phyloP scores from a whole-genome alignment of 768 basidiomycete genomes.

The Rhodotorula kratochvilovae region DNA sequence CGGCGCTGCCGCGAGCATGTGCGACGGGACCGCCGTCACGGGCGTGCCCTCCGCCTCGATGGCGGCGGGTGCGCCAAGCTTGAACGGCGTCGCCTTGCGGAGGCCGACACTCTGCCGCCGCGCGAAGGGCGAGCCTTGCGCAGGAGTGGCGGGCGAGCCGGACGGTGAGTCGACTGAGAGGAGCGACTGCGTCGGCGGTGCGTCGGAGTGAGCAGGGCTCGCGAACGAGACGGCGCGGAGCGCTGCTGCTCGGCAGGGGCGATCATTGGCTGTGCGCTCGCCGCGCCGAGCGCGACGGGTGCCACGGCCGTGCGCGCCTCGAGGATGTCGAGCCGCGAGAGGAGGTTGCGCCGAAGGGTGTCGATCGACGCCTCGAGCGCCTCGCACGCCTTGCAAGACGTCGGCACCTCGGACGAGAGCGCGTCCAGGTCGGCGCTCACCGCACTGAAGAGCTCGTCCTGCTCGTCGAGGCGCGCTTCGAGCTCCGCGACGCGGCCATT shows the following conservation, averaged over 20 bases:
- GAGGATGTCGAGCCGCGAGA: neutral
- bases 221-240: neutral
- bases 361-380: neutral
- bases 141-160: neutral
- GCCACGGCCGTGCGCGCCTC: neutral
- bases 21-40: slow-evolving; percentile 4
- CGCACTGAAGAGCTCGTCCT: neutral
- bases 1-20: slow-evolving; percentile 3
- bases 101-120: neutral
- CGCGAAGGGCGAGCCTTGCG: neutral
- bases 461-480: neutral
- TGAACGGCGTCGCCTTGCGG: slow-evolving; percentile 7
- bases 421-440: neutral
- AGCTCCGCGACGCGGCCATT: neutral
- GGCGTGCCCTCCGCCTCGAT: neutral
- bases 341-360: neutral
- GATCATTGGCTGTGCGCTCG: neutral
- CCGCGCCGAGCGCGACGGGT: fast-evolving
- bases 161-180: slow-evolving; percentile 11
- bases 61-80: neutral
- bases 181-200: slow-evolving; percentile 6
- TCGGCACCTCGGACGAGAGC: too few species aligned
- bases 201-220: neutral
- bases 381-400: neutral
- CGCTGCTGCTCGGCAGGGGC: too few species aligned